Evolutionary conservation across 768 basidiomycete genomes (phyloP).

Genomic region (Rubroboletus satanas): DNA sequence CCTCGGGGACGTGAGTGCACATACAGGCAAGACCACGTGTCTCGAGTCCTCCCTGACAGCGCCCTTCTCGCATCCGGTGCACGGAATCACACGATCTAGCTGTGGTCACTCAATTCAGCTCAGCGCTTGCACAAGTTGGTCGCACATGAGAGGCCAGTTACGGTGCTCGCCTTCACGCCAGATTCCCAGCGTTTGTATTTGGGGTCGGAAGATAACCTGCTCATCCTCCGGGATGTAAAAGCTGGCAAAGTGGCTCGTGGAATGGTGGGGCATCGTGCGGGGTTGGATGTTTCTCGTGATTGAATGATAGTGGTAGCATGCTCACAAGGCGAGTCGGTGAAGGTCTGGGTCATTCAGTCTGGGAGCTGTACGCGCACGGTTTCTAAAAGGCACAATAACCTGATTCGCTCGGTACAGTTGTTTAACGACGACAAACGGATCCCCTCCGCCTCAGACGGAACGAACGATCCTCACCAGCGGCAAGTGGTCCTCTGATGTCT

Average conservation of each 20-base stretch:
- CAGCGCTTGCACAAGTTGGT: constrained; percentile 1
- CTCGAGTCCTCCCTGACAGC: constrained; percentile 12
- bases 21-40: constrained; percentile 5
- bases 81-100: constrained; percentile 5
- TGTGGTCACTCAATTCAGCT: constrained; percentile 15
- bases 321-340: constrained; percentile 18
- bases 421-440: constrained; percentile 5
- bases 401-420: constrained; percentile 7
- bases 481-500: not conserved
- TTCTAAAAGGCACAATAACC: constrained; percentile 2
- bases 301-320: constrained; percentile 14
- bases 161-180: constrained; percentile 8
- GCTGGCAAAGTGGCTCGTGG: not conserved
- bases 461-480: not conserved
- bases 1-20: constrained; percentile 2
- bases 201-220: constrained; percentile 15
- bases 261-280: constrained; percentile 17
- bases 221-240: constrained; percentile 16
- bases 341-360: constrained; percentile 14
- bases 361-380: constrained; percentile 8
- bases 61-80: constrained; percentile 9
- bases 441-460: constrained; percentile 1
- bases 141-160: constrained; percentile 12
- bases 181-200: constrained; percentile 16
- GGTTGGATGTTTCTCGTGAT: constrained; percentile 15